phyloP scores from a whole-genome alignment of 208 protist genomes.

The Crithidia bombi region DNA sequence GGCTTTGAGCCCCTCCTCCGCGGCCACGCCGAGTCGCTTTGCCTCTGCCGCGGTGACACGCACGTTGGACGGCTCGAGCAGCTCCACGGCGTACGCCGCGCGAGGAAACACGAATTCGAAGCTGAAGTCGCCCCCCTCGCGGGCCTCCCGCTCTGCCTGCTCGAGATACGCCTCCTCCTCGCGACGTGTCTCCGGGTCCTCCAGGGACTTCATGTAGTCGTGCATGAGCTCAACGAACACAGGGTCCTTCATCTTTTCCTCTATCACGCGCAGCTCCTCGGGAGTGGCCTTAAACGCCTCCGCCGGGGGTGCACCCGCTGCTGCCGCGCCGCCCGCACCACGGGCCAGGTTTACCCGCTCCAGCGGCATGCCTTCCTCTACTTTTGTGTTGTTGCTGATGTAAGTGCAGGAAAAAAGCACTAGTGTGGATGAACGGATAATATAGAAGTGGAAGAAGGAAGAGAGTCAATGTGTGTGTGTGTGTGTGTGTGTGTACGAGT shows the following conservation, averaged over 20 bases:
- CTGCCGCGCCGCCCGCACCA: background rate
- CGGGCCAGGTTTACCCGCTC: slow-evolving; percentile 66
- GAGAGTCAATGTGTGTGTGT: background rate
- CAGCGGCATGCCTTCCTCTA: slow-evolving; percentile 43
- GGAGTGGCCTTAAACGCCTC: slow-evolving; percentile 68
- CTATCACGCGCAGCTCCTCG: slow-evolving; percentile 77
- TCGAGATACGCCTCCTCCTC: slow-evolving; percentile 92
- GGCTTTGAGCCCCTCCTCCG: background rate
- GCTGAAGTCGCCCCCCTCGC: slow-evolving; percentile 85
- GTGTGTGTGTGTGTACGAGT: too few species aligned
- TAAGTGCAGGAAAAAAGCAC: background rate
- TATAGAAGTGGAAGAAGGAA: background rate
- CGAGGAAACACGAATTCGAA: slow-evolving; percentile 92
- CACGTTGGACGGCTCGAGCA: slow-evolving; percentile 57
- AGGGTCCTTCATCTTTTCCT: slow-evolving; percentile 91
- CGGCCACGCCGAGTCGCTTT: background rate
- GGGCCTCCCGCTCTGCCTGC: slow-evolving; percentile 86
- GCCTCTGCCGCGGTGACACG: slow-evolving; percentile 18
- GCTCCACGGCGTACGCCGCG: slow-evolving; percentile 82
- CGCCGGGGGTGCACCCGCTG: background rate
- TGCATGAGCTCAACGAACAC: slow-evolving; percentile 86
- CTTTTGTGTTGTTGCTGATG: background rate
- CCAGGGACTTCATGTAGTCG: slow-evolving; percentile 88
- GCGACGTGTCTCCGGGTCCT: slow-evolving; percentile 81
- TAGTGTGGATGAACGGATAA: background rate